A percentile compares a stretch with the other conserved stretches of the same genome.
phyloP scores from a whole-genome alignment of 176 grass and related monocot species.

The Miscanthus lutarioriparius region DNA sequence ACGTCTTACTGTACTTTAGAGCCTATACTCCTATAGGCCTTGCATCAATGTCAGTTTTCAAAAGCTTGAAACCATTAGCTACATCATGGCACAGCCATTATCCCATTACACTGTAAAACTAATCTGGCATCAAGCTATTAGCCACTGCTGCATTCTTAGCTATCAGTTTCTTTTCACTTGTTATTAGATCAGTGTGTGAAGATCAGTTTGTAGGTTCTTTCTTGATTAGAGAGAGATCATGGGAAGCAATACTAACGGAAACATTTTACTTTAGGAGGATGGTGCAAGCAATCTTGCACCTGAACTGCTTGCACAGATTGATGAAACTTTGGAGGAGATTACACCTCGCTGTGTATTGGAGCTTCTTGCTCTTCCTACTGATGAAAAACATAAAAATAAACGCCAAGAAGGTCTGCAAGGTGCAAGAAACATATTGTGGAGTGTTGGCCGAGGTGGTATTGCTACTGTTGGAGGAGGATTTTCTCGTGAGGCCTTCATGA shows the following conservation, averaged over 20 bases:
- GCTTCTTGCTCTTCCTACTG: conserved; percentile 81
- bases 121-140: not conserved
- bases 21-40: too few species aligned
- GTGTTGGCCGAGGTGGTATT: conserved; percentile 70
- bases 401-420: conserved; percentile 83
- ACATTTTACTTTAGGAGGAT: conserved; percentile 61
- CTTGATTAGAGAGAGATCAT: not conserved
- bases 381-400: conserved; percentile 56
- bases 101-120: not conserved
- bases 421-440: conserved; percentile 85
- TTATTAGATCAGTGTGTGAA: conserved; percentile 12
- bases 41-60: not conserved
- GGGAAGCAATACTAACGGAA: conserved; percentile 23
- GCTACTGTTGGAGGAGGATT: conserved; percentile 89
- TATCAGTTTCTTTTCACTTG: conserved; percentile 18
- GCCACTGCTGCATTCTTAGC: not conserved
- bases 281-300: conserved; percentile 92
- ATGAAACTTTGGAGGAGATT: conserved; percentile 94
- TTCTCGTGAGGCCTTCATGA: conserved; percentile 86
- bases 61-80: not conserved
- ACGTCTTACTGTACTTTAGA: not conserved
- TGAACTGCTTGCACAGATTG: conserved; percentile 77
- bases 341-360: conserved; percentile 84
- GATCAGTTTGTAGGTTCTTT: not conserved
- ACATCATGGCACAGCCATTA: not conserved